A percentile compares a stretch with the other conserved stretches of the same genome.
Evolutionary conservation across 2,329 filamentous ascomycete genomes (phyloP).

Genomic region (Bipolaris victoriae): DNA sequence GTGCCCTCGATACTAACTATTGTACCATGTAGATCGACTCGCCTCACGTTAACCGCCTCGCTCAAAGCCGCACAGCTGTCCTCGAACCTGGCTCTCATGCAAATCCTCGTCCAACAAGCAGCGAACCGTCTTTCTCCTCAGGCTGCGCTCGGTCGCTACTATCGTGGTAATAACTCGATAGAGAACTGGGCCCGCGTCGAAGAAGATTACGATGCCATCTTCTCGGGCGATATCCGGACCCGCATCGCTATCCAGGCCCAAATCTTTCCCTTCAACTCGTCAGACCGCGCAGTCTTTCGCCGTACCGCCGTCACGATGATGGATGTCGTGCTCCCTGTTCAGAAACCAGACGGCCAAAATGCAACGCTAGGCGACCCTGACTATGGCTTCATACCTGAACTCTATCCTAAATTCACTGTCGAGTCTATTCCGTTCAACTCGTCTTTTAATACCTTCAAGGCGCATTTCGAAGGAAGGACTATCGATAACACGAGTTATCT

Average conservation of each 20-base stretch:
- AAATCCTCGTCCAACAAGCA: constrained; percentile 75
- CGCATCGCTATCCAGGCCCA: constrained; percentile 69
- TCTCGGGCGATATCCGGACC: constrained; percentile 62
- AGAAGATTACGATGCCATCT: constrained; percentile 73
- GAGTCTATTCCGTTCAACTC: constrained; percentile 41
- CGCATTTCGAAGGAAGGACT: constrained; percentile 51
- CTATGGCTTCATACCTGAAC: constrained; percentile 70
- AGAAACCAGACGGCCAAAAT: constrained; percentile 61
- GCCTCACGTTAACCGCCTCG: constrained; percentile 78
- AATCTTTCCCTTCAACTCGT: constrained; percentile 73
- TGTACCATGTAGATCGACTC: constrained; percentile 54
- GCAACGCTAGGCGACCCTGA: constrained; percentile 66
- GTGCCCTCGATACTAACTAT: not conserved
- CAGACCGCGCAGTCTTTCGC: constrained; percentile 52
- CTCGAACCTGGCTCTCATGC: constrained; percentile 78
- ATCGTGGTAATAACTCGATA: constrained; percentile 59
- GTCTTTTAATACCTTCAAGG: constrained; percentile 46
- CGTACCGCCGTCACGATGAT: constrained; percentile 56
- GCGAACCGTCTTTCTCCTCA: constrained; percentile 67
- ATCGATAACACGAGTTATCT: constrained; percentile 62
- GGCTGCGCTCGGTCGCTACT: constrained; percentile 57
- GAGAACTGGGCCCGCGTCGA: constrained; percentile 66
- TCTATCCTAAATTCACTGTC: constrained; percentile 84
- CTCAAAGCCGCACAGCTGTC: constrained; percentile 84
- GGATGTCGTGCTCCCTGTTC: constrained; percentile 68